A percentile compares a stretch with the other conserved stretches of the same genome.
phyloP scores from a whole-genome alignment of 495 filamentous ascomycete species.

The Xylaria longipes region DNA sequence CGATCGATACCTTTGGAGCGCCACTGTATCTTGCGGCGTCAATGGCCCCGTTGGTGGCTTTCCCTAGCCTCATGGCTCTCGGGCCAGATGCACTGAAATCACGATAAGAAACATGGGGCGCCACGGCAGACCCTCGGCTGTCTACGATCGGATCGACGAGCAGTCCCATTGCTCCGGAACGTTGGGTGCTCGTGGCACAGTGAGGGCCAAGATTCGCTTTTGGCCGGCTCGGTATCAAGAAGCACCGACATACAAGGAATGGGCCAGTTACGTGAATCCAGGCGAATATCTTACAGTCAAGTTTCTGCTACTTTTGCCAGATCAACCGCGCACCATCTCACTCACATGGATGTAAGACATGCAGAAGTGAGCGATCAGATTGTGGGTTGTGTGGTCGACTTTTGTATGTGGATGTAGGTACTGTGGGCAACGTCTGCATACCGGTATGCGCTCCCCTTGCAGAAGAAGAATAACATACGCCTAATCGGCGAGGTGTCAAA shows the following conservation, averaged over 20 bases:
- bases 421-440: constrained; percentile 1
- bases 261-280: background rate
- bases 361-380: background rate
- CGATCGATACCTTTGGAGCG: background rate
- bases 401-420: background rate
- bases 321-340: constrained; percentile 5
- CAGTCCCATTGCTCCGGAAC: background rate
- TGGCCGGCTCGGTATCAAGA: background rate
- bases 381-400: background rate
- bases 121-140: background rate
- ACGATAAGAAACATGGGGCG: background rate
- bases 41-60: background rate
- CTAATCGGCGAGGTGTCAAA: constrained; percentile 19
- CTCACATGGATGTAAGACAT: constrained; percentile 24
- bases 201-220: background rate
- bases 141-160: background rate
- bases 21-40: background rate
- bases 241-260: background rate
- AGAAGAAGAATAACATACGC: constrained; percentile 1
- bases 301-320: background rate
- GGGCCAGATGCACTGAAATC: background rate
- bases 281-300: background rate
- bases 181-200: background rate
- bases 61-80: constrained; percentile 10
- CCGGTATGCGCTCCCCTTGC: constrained; percentile 13